Conservation (phyloP, 495 filamentous ascomycete genomes). For the Penicillium canariense region DNA sequence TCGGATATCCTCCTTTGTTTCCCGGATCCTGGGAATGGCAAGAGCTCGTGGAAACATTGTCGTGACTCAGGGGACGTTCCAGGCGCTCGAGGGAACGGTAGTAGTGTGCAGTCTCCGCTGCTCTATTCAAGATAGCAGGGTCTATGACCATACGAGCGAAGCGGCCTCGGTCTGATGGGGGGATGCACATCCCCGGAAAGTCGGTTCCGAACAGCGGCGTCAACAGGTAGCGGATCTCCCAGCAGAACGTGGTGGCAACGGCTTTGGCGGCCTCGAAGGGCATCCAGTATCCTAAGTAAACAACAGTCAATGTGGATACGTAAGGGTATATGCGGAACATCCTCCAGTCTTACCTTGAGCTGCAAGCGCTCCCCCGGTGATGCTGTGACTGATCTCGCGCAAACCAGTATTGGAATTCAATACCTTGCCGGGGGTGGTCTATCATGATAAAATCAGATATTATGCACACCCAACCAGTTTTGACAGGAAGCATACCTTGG, state of each 20-base stretch:
- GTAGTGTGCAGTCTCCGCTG: constrained; percentile 51
- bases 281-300: constrained; percentile 85
- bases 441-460: constrained; percentile 12
- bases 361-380: constrained; percentile 84
- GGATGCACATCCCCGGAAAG: constrained; percentile 73
- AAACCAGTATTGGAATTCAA: constrained; percentile 77
- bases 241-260: constrained; percentile 84
- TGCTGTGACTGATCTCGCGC: constrained; percentile 82
- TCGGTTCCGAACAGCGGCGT: constrained; percentile 84
- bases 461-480: background rate
- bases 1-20: background rate
- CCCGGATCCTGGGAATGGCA: background rate
- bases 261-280: constrained; percentile 81
- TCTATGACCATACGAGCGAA: constrained; percentile 71
- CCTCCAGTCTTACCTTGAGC: constrained; percentile 69
- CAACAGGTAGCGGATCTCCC: constrained; percentile 74
- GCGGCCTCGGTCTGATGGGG: constrained; percentile 49
- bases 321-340: background rate
- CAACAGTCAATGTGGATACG: constrained; percentile 14
- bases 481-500: constrained; percentile 61
- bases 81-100: constrained; percentile 40
- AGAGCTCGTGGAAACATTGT: background rate
- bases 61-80: background rate
- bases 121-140: constrained; percentile 52
- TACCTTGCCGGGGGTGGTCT: constrained; percentile 85